Conservation (phyloP, 345 rosid genomes). For the Diplotaxis tenuifolia region DNA sequence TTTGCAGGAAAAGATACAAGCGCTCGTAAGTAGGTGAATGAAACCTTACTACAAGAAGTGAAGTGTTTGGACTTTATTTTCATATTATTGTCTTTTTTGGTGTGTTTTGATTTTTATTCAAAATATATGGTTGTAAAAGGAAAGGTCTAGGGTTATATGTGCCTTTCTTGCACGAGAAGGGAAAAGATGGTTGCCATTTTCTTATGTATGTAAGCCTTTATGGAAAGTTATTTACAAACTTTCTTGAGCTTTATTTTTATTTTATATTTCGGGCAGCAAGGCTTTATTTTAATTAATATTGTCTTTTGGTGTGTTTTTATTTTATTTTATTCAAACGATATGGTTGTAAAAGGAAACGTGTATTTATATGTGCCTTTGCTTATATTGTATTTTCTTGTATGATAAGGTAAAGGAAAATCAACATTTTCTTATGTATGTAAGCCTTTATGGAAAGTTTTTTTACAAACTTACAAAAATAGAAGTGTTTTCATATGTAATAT, state of each 20-base stretch:
- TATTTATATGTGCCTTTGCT: not conserved
- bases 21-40: slow-evolving; percentile 33
- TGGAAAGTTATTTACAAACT: too few species aligned
- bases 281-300: not conserved
- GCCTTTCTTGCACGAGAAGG: slow-evolving; percentile 28
- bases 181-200: slow-evolving; percentile 1
- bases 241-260: too few species aligned
- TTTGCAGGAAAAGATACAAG: too few species aligned
- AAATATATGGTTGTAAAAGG: too few species aligned
- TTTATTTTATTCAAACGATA: too few species aligned
- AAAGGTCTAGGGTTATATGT: slow-evolving; percentile 4
- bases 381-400: not conserved
- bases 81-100: slow-evolving; percentile 3
- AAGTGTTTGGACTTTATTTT: not conserved
- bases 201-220: slow-evolving; percentile 22
- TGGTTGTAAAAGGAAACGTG: not conserved
- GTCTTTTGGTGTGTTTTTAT: slow-evolving; percentile 17
- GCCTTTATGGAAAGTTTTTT: slow-evolving; percentile 2
- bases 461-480: slow-evolving; percentile 12
- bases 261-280: too few species aligned
- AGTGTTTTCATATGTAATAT: not conserved
- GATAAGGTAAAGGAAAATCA: slow-evolving; percentile 19
- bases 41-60: slow-evolving; percentile 7
- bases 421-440: slow-evolving; percentile 11
- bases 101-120: slow-evolving; percentile 6